Evolutionary conservation across 208 protist species (phyloP), one percentile per base, ranked within the genome.

Genomic region (Trypanosoma lewisi): DNA sequence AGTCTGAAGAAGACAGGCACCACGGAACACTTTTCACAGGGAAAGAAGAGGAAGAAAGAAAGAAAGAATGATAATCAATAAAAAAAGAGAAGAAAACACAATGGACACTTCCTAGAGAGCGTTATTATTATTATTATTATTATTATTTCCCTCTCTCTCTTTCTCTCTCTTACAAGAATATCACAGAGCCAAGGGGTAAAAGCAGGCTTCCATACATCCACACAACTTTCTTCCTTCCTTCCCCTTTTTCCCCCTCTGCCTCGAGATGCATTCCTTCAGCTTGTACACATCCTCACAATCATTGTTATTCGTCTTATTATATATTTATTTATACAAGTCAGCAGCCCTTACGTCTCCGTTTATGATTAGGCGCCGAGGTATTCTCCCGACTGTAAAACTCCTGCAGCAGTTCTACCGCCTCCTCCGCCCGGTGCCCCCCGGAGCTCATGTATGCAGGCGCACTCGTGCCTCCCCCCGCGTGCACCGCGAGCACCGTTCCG

Each of bases 341-440:
- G n/a, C 19, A 36, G 21, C 47, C 21, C 66, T 94, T 94, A 17
- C 72, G 74, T 8, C 75, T 63, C 14, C 89, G 75, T 77, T 94
- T 94, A 30, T 83, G 72, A 1, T 49, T 76, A 17, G 89, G 89
- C 27, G 88, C 89, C 49, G 85, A 83, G 9, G 57, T 49, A 58
- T 97, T 97, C 59, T 95, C 91, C 7, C 65, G 55, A 30, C 69
- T 44, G 58, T 97, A 97, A 68, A 97, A 97, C 16, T 58, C 21
- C 67, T 91, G 86, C 41, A 97, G 78, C 34, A 95, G 61, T 17
- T 23, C 44, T 6, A 97, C 64, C 12, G 87, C 87, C 33, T 91
- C 78, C 0, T 73, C 78, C 8, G 75, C 78, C 2, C 70, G 33
- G 45, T 92, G 68, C 0, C 88, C 91, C 2, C 85, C 91, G 47